Evolutionary conservation across 2,329 filamentous ascomycete species (phyloP), one percentile per base, ranked within the genome.

Genomic region (Sporothrix curviconia): DNA sequence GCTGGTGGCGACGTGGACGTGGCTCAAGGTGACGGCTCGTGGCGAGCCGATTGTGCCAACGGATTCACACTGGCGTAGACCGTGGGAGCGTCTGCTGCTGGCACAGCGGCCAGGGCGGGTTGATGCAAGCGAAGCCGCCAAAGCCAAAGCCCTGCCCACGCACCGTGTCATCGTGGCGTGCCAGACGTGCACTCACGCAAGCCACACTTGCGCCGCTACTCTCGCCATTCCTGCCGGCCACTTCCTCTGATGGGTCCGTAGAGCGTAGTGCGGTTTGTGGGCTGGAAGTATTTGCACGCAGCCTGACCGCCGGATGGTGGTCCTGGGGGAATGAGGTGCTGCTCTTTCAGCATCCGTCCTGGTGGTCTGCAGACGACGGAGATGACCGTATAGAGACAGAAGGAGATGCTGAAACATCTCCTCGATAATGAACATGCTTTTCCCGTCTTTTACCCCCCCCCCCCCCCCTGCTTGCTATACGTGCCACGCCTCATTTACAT

Each of bases 131-230:
- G 1, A 69, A 68, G 1, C 68, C 68, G 56, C 71, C n/a, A n/a
- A n/a, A n/a, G n/a, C n/a, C n/a, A n/a, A n/a, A n/a, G n/a, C n/a
- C n/a, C 55, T 60, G 0, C 59, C 55, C 2, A 24, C 34, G 5
- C 73, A 71, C 30, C 85, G 79, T 66, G 80, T 89, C 2, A 74
- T 92, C 32, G 68, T 89, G 8, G 80, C 1, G 87, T 89, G 22
- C 86, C 88, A 1, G 89, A 92, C 67, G 64, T 89, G 4, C 89
- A 94, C 69, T 92, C 89, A 0, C 75, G 89, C 49, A 94, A 94
- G 67, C 89, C 89, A 3, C 89, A 84, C 66, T 92, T 56, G 83
- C 84, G 59, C 65, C 69, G 2, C 63, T 89, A 22, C 79, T 90
- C 50, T 76, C 80, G 9, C 61, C 62, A 1, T 62, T 59, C 22